A percentile compares a stretch with the other conserved stretches of the same genome.
Conservation (phyloP, 305 asterid genomes). For the Fraxinus floribunda region DNA sequence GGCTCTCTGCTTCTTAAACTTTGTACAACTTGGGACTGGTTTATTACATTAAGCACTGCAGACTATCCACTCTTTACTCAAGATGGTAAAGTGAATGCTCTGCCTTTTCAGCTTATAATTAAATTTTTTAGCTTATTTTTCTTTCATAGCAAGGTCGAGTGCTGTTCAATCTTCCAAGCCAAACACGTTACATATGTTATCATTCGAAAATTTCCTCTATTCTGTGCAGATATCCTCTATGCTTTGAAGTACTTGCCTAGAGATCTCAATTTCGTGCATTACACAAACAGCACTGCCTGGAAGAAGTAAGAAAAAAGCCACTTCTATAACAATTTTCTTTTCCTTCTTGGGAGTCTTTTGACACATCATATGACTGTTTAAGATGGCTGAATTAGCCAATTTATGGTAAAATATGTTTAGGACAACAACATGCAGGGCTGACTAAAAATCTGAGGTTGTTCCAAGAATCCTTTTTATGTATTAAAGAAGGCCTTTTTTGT, state of each 20-base stretch:
- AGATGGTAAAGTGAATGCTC: constrained; percentile 36
- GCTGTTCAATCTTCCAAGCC: background rate
- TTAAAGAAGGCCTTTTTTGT: background rate
- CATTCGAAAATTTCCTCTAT: background rate
- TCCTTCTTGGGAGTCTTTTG: background rate
- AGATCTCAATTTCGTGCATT: constrained; percentile 47
- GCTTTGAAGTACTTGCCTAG: constrained; percentile 48
- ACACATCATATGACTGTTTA: background rate
- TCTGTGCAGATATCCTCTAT: constrained; percentile 52
- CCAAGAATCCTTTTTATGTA: background rate
- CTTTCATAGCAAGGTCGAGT: background rate
- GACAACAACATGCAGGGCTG: background rate
- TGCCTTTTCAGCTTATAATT: background rate
- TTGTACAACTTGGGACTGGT: constrained; percentile 53
- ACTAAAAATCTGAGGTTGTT: background rate
- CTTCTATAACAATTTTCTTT: background rate
- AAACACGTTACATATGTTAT: background rate
- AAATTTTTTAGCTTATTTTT: background rate
- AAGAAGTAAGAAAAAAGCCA: constrained; percentile 37
- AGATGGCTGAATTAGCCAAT: background rate
- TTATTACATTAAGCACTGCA: constrained; percentile 35
- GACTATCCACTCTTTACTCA: constrained; percentile 56
- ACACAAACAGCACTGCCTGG: constrained; percentile 24
- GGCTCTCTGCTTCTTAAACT: constrained; percentile 49
- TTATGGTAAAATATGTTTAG: background rate